These are phyloP conservation scores for Suillus tomentosus DNA, from an alignment of 768 basidiomycete species.

Conservation along the genomic window DNA sequence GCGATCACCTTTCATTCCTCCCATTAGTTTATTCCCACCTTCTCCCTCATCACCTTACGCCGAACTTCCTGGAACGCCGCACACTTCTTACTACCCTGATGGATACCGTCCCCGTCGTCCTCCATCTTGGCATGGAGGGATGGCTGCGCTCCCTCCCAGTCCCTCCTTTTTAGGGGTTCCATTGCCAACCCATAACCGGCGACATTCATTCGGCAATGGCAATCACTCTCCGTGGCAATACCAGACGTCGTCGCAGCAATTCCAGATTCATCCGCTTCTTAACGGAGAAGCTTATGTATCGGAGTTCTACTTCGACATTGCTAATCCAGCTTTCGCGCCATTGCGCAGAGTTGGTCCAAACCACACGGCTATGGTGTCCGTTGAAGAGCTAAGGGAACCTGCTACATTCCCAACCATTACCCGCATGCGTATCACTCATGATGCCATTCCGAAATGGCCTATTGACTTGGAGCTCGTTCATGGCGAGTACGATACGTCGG, in stretches of 20 bases:
- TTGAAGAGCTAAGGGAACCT: slow-evolving; percentile 49
- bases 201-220: slow-evolving; percentile 33
- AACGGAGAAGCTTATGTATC: slow-evolving; percentile 49
- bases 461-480: slow-evolving; percentile 49
- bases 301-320: slow-evolving; percentile 59
- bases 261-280: slow-evolving; percentile 37
- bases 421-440: slow-evolving; percentile 57
- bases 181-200: slow-evolving; percentile 17
- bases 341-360: slow-evolving; percentile 40
- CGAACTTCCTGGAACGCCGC: slow-evolving; percentile 32
- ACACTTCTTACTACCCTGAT: slow-evolving; percentile 23
- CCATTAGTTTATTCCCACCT: slow-evolving; percentile 35
- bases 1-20: slow-evolving; percentile 48
- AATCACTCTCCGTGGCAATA: slow-evolving; percentile 25
- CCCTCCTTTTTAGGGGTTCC: slow-evolving; percentile 26
- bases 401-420: slow-evolving; percentile 59
- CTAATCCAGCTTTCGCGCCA: slow-evolving; percentile 48
- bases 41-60: slow-evolving; percentile 40
- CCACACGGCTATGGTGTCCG: slow-evolving; percentile 39
- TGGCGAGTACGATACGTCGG: slow-evolving; percentile 26
- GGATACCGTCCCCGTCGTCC: slow-evolving; percentile 35
- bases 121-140: slow-evolving; percentile 46
- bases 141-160: slow-evolving; percentile 20
- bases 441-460: slow-evolving; percentile 61
- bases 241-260: slow-evolving; percentile 22